Conservation (phyloP, 2,329 filamentous ascomycete genomes). For the Beauveria varroae region DNA sequence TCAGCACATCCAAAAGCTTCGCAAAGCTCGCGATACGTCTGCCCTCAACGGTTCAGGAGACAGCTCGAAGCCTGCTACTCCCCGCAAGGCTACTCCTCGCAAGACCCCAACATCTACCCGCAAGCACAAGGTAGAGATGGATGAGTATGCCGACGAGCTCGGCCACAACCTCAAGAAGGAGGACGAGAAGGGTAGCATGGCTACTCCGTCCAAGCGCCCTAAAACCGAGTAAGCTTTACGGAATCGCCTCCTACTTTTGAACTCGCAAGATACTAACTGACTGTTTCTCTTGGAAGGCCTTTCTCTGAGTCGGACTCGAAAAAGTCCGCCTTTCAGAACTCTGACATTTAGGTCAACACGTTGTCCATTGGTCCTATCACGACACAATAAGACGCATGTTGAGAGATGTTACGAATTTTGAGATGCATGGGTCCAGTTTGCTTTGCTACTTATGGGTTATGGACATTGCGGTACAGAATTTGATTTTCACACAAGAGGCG, state of each 20-base stretch:
- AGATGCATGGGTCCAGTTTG: not conserved
- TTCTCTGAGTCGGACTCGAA: not conserved
- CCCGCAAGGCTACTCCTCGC: constrained; percentile 21
- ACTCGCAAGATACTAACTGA: not conserved
- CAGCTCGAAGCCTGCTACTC: constrained; percentile 16
- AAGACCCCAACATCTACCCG: constrained; percentile 24
- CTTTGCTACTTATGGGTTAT: not conserved
- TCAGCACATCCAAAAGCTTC: constrained; percentile 40
- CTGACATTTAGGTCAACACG: not conserved
- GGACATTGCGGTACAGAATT: not conserved
- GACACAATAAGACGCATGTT: not conserved
- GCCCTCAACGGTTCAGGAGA: constrained; percentile 16
- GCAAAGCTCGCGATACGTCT: constrained; percentile 25
- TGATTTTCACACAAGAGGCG: not conserved
- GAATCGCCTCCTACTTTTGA: no score
- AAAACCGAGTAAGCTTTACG: constrained; percentile 10
- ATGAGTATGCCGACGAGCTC: constrained; percentile 12
- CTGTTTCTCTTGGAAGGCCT: not conserved
- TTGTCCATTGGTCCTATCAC: not conserved
- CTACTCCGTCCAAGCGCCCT: constrained; percentile 18
- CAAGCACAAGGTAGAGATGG: constrained; percentile 16
- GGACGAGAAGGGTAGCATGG: constrained; percentile 14
- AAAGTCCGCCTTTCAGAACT: not conserved
- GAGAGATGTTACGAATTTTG: not conserved
- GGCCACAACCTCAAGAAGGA: constrained; percentile 17